Base-by-base conservation (phyloP, 2,329 filamentous ascomycete species). In the Sordariomycetes sp. region DNA sequence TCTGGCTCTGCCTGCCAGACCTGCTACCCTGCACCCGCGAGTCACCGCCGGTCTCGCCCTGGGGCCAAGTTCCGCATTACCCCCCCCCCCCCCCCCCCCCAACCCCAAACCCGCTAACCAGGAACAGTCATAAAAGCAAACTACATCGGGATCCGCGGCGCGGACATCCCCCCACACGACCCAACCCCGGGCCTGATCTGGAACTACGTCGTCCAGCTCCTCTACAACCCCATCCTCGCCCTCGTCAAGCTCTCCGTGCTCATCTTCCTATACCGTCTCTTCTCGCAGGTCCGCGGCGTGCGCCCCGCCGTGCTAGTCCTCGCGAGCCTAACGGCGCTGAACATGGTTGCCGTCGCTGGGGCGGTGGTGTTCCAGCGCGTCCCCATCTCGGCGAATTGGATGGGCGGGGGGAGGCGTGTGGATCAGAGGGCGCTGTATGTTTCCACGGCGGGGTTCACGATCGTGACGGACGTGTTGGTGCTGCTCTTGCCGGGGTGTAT, bases 141-240 rank as follows among this genome's bases (percentile, higher is more conserved):
- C 55, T 69, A 70, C 55, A 65, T 65, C 10, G 67, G 68, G 36
- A 63, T 65, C 55, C 59, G 61, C 17, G 59, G 59, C 17, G 59
- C 60, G 28, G 39, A 64, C n/a, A 59, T 65, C 6, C 59, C 60
- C 10, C 3, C 53, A 2, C 52, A 60, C 48, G 52, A 59, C 32
- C 55, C 58, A 10, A 57, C 52, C 52, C 22, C 60, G 1, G 65
- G 60, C 15, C 60, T 64, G 57, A 61, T 65, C 58, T 72, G 66
- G 66, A 69, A 68, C 61, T 74, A 69, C 50, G 61, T 69, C 20
- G 68, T 69, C 39, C 69, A 74, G 51, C 62, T 61, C 35, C 63
- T 73, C 2, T 76, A 76, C 64, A 76, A 74, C 55, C 74, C 74
- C 0, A 71, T 76, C 52, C 62, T 76, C 2, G 71, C 72, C 3